A percentile compares a stretch with the other conserved stretches of the same genome.
phyloP scores from a whole-genome alignment of 257 asterid species.

The Lavandula angustifolia region DNA sequence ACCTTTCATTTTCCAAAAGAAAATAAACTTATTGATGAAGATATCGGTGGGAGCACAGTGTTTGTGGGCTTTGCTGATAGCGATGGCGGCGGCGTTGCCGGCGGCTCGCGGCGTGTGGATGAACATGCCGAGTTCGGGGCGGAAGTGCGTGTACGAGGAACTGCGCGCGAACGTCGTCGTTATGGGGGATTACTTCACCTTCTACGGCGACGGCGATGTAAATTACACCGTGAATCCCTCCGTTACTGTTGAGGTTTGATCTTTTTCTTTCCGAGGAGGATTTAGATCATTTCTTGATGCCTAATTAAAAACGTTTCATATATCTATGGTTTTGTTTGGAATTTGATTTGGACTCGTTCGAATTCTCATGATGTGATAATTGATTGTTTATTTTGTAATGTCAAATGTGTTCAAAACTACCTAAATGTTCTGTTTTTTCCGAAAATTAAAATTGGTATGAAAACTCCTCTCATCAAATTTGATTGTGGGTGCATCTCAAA shows the following conservation, averaged over 20 bases:
- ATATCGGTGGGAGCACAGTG: slow-evolving; percentile 27
- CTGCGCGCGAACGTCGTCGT: slow-evolving; percentile 62
- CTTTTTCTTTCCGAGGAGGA: not conserved
- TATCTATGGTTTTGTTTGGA: not conserved
- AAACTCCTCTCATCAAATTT: too few relatives aligned
- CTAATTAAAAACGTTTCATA: not conserved
- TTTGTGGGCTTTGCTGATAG: slow-evolving; percentile 31
- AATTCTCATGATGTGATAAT: not conserved
- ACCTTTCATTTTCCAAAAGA: not conserved
- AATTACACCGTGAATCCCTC: slow-evolving; percentile 42
- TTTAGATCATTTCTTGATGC: not conserved
- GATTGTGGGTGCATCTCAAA: too few relatives aligned
- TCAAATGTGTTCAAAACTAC: too few relatives aligned
- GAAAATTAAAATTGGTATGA: too few relatives aligned
- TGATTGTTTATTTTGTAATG: too few relatives aligned
- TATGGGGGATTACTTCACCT: slow-evolving; percentile 53
- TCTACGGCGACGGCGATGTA: slow-evolving; percentile 40
- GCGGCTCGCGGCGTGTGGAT: slow-evolving; percentile 63
- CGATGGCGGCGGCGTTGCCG: slow-evolving; percentile 39
- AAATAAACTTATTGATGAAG: slow-evolving; percentile 21
- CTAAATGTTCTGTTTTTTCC: too few relatives aligned
- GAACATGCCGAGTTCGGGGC: slow-evolving; percentile 56
- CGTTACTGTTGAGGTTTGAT: slow-evolving; percentile 55
- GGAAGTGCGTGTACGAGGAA: slow-evolving; percentile 76
- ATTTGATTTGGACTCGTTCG: not conserved